Base-by-base conservation (phyloP, 352 stramenopile species). In the Phytophthora palmivora region DNA sequence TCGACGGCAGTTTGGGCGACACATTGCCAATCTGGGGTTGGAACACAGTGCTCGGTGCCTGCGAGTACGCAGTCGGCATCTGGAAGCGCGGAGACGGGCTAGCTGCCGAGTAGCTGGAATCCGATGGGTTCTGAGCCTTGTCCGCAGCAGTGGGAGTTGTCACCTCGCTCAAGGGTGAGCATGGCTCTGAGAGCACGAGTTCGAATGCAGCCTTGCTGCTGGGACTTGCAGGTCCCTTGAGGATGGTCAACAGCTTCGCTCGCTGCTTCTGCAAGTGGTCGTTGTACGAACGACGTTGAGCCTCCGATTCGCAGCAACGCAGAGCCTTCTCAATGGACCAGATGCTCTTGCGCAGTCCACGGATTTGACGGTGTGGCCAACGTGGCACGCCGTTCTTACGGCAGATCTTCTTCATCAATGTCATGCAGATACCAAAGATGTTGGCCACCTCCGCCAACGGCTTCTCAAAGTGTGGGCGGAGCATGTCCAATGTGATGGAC, bases 351-450 rank as follows among this genome's bases (percentile, higher is more conserved):
- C 79, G 80, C 11, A 90, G 78, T 18, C 79, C 80, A 32, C 79
- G 78, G 51, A 92, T 88, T 55, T 91, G 84, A 47, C 84, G 81
- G 67, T 91, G 79, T 36, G 84, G 84, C 84, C 84, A 92, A 30
- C 80, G 79, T 26, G 76, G 76, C 50, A 91, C 78, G 44, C 82
- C 79, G 62, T 90, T 90, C 61, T 90, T 88, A 48, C 84, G 79
- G 73, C 84, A 92, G 59, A 91, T 91, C 68, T 89, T 90, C 74
- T 92, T 91, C 84, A 92, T 91, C 39, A 92, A 67, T 54, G 84
- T 92, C 82, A 88, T 89, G 64, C 84, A 92, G 62, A 92, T 92
- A 36, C 84, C 79, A 39, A 92, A 91, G 63, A 91, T 80, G 43
- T 70, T 77, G 19, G 81, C 79, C 64, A 88, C 84, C 41, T 92